Percentiles rank a stretch among this genome's conserved stretches.
Evolutionary conservation across 2,329 filamentous ascomycete species (phyloP).

Genomic region (Zasmidium angulare): DNA sequence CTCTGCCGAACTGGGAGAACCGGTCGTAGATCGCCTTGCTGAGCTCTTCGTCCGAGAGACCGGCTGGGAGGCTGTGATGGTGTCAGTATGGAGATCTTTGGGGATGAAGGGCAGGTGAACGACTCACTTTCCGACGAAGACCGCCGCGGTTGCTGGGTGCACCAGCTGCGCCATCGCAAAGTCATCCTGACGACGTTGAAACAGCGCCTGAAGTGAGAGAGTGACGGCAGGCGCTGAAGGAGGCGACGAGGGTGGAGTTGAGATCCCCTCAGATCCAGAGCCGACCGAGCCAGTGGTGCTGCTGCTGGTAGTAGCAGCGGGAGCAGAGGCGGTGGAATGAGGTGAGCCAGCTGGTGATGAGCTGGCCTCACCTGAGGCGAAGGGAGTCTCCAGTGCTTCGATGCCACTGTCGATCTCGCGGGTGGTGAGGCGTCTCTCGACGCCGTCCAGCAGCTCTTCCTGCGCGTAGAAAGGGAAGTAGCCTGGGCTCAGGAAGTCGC

Average conservation of each 20-base stretch:
- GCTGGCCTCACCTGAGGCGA: not conserved
- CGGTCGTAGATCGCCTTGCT: not conserved
- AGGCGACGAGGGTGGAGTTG: not conserved
- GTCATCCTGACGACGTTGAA: not conserved
- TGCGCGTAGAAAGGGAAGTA: not conserved
- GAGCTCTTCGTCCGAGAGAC: not conserved
- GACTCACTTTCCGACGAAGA: constrained; percentile 8
- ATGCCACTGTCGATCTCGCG: constrained; percentile 5
- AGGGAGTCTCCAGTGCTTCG: not conserved
- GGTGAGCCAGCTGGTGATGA: not conserved
- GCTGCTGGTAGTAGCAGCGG: not conserved
- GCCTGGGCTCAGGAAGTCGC: not conserved
- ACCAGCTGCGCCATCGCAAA: not conserved
- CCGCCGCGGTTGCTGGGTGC: not conserved
- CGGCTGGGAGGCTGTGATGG: not conserved
- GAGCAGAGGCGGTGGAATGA: not conserved
- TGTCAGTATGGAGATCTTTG: not conserved
- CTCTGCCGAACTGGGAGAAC: not conserved
- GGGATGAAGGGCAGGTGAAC: not conserved
- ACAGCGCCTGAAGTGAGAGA: not conserved
- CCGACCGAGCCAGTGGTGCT: not conserved
- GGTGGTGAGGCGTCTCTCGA: not conserved
- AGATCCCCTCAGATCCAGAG: not conserved
- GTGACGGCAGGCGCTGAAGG: not conserved
- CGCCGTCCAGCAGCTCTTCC: not conserved